Evolutionary conservation across 306 rosid species (phyloP).

Genomic region (Pyrus pyrifolia): DNA sequence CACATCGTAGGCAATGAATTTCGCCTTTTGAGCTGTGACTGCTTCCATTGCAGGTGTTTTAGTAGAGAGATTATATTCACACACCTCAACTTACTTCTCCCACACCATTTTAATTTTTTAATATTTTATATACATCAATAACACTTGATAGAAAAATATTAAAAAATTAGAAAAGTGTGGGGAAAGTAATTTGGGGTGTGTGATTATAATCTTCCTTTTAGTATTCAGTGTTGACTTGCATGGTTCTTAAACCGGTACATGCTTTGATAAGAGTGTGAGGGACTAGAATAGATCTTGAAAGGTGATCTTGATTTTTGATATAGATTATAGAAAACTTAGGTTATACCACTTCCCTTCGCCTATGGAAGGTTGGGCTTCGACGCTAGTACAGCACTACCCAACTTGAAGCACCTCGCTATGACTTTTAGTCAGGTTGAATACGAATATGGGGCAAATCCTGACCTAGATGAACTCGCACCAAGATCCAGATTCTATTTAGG

Average conservation of each 20-base stretch:
- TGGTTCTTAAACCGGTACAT: neutral
- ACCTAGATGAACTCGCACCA: neutral
- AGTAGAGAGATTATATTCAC: neutral
- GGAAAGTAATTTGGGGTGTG: too few species aligned
- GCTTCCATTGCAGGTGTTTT: too few species aligned
- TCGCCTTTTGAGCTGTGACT: neutral
- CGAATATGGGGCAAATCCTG: neutral
- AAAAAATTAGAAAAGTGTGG: too few species aligned
- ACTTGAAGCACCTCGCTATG: neutral
- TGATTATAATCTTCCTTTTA: too few species aligned
- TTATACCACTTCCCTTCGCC: neutral
- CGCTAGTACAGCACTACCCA: neutral
- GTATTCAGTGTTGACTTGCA: neutral
- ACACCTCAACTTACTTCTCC: too few species aligned
- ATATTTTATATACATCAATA: too few species aligned
- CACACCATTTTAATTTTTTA: too few species aligned
- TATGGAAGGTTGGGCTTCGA: neutral
- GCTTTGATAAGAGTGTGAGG: neutral
- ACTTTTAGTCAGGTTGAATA: neutral
- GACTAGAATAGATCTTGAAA: neutral
- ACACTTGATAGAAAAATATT: too few species aligned
- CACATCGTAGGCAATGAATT: neutral
- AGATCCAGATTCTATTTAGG: neutral
- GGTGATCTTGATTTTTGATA: neutral
- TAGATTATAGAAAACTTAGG: too few species aligned